phyloP scores from a whole-genome alignment of 1,284 basidiomycete species.

The Acaromyces ingoldii region DNA sequence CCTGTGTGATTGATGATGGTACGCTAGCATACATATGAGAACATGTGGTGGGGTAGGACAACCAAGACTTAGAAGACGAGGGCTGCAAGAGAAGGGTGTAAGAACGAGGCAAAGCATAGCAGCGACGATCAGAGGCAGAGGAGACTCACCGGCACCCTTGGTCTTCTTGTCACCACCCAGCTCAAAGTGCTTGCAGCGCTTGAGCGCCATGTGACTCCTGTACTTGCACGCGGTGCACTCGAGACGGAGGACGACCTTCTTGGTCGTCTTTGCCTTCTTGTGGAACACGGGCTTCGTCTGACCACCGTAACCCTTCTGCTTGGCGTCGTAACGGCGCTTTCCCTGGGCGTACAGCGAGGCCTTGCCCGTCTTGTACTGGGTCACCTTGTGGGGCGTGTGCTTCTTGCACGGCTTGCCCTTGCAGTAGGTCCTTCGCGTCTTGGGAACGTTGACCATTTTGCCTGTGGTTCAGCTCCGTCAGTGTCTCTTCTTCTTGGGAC shows the following conservation, averaged over 20 bases:
- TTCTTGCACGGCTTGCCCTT: slow-evolving; percentile 98
- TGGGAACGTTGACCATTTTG: slow-evolving; percentile 52
- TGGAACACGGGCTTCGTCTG: slow-evolving; percentile 99
- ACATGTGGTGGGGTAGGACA: no score
- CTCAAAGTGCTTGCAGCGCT: slow-evolving; percentile 99
- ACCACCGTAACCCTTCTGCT: slow-evolving; percentile 99
- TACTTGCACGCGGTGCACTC: slow-evolving; percentile 99
- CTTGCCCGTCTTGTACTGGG: slow-evolving; percentile 53
- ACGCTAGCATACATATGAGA: no score
- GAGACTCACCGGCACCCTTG: slow-evolving; percentile 74
- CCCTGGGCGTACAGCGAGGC: slow-evolving; percentile 69
- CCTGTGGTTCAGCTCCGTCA: no score
- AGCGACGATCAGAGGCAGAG: not conserved
- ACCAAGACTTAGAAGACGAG: not conserved
- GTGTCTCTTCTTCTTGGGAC: no score
- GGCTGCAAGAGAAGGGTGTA: not conserved
- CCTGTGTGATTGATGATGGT: no score
- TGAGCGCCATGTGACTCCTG: slow-evolving; percentile 70
- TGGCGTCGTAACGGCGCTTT: slow-evolving; percentile 97
- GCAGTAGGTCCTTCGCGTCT: slow-evolving; percentile 69
- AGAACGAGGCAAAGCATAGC: not conserved
- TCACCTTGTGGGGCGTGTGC: slow-evolving; percentile 60
- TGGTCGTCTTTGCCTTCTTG: slow-evolving; percentile 86
- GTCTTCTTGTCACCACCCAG: slow-evolving; percentile 99
- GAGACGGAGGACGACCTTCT: slow-evolving; percentile 96